A percentile compares a stretch with the other conserved stretches of the same genome.
phyloP scores from a whole-genome alignment of 345 rosid genomes.

The Barbarea vulgaris region DNA sequence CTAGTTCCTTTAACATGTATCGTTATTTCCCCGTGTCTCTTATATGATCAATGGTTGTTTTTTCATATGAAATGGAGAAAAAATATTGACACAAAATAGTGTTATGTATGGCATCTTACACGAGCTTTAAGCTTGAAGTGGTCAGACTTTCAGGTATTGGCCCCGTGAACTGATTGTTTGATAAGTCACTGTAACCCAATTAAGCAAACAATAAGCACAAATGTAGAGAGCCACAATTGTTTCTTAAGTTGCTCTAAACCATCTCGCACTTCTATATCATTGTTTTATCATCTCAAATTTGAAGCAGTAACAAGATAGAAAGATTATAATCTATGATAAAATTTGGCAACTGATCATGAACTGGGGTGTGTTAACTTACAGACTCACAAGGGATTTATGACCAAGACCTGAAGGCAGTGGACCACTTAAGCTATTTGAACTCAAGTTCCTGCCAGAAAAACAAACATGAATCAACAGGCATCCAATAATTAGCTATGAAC shows the following conservation, averaged over 20 bases:
- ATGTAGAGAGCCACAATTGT: neutral
- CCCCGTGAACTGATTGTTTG: slow-evolving; percentile 78
- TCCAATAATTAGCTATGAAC: neutral
- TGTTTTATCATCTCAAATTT: neutral
- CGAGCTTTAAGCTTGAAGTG: slow-evolving; percentile 68
- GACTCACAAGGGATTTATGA: slow-evolving; percentile 61
- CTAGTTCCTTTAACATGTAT: neutral
- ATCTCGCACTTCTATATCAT: slow-evolving; percentile 8
- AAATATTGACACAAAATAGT: neutral
- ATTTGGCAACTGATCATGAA: slow-evolving; percentile 14
- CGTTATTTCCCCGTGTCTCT: neutral
- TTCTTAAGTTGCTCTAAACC: slow-evolving; percentile 3
- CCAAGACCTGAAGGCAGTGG: slow-evolving; percentile 77
- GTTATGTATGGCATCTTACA: slow-evolving; percentile 47
- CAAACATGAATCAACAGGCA: slow-evolving; percentile 10
- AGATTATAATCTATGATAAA: slow-evolving; percentile 3
- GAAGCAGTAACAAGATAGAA: slow-evolving; percentile 6
- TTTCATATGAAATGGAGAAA: neutral
- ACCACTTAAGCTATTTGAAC: slow-evolving; percentile 76
- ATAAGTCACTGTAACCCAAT: slow-evolving; percentile 68
- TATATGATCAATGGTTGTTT: neutral
- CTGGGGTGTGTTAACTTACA: slow-evolving; percentile 60
- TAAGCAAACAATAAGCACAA: slow-evolving; percentile 27
- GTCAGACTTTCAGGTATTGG: slow-evolving; percentile 82
- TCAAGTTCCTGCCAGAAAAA: slow-evolving; percentile 66